Evolutionary conservation across 2,329 filamentous ascomycete species (phyloP).

Genomic region (Colletotrichum truncatum): DNA sequence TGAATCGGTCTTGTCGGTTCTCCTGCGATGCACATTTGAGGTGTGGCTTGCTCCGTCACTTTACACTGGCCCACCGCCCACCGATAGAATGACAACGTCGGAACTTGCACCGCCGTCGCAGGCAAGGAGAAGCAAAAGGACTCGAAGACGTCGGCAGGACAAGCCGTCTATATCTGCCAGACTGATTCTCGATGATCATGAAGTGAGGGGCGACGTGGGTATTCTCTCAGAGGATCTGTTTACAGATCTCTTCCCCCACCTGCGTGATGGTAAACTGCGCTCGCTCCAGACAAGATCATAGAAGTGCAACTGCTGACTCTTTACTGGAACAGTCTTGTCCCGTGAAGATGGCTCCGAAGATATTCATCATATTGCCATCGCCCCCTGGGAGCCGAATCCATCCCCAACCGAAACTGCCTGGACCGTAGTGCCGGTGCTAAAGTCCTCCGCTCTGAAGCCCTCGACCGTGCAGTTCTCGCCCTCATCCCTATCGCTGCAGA

Average conservation of each 20-base stretch:
- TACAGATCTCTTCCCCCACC: constrained; percentile 78
- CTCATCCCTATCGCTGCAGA: constrained; percentile 77
- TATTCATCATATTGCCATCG: constrained; percentile 74
- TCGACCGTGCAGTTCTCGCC: constrained; percentile 85
- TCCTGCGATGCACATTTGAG: constrained; percentile 17
- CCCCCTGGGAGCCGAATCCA: constrained; percentile 73
- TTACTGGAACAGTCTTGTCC: neutral
- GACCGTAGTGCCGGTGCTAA: constrained; percentile 83
- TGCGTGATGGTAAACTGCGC: constrained; percentile 56
- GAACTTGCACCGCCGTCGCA: constrained; percentile 39
- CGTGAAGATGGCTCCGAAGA: constrained; percentile 42
- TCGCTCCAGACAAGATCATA: neutral
- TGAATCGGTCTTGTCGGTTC: neutral
- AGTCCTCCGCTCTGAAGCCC: constrained; percentile 71
- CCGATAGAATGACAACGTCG: constrained; percentile 23
- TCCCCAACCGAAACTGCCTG: constrained; percentile 73
- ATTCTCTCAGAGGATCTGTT: constrained; percentile 89
- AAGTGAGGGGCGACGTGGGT: constrained; percentile 82
- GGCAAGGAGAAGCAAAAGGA: constrained; percentile 46
- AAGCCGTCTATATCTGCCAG: constrained; percentile 82
- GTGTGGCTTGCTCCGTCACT: neutral
- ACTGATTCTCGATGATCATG: constrained; percentile 82
- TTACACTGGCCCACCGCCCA: neutral
- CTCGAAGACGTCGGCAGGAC: constrained; percentile 68
- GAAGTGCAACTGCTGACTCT: neutral